Evolutionary conservation across 768 basidiomycete species (phyloP).

Genomic region (Coprinellus micaceus): DNA sequence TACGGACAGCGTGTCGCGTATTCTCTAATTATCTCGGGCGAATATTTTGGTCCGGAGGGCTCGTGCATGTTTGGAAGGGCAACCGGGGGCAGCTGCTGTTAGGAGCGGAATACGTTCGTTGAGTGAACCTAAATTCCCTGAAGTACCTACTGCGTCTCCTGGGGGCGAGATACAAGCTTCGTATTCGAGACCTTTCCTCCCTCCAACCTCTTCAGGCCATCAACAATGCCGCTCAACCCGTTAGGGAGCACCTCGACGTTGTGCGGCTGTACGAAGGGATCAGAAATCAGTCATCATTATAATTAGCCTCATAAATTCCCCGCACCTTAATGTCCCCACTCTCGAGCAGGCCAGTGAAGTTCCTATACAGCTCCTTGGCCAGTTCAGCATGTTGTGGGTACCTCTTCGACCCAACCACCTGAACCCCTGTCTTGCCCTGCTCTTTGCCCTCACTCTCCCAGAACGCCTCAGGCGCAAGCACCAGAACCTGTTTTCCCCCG

Average conservation of each 20-base stretch:
- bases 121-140: too few relatives aligned
- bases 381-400: conserved; percentile 19
- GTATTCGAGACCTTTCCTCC: conserved; percentile 37
- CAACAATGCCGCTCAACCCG: conserved; percentile 42
- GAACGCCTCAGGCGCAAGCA: conserved; percentile 26
- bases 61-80: too few relatives aligned
- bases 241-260: conserved; percentile 39
- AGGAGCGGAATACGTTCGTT: too few relatives aligned
- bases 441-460: conserved; percentile 19
- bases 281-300: not conserved
- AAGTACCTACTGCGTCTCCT: too few relatives aligned
- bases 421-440: conserved; percentile 10
- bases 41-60: too few relatives aligned
- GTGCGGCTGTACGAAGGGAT: conserved; percentile 29
- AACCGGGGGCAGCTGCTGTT: too few relatives aligned
- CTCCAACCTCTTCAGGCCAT: conserved; percentile 38
- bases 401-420: conserved; percentile 20
- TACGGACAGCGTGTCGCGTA: too few relatives aligned
- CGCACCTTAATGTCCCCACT: conserved; percentile 32
- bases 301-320: not conserved
- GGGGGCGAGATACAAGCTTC: conserved; percentile 41
- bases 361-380: conserved; percentile 18
- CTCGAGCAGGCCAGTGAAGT: conserved; percentile 26
- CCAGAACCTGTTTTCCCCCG: conserved; percentile 22
- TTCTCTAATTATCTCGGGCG: too few relatives aligned